Base-by-base conservation (phyloP, 2,329 filamentous ascomycete genomes). In the Thielaviopsis cerberus region DNA sequence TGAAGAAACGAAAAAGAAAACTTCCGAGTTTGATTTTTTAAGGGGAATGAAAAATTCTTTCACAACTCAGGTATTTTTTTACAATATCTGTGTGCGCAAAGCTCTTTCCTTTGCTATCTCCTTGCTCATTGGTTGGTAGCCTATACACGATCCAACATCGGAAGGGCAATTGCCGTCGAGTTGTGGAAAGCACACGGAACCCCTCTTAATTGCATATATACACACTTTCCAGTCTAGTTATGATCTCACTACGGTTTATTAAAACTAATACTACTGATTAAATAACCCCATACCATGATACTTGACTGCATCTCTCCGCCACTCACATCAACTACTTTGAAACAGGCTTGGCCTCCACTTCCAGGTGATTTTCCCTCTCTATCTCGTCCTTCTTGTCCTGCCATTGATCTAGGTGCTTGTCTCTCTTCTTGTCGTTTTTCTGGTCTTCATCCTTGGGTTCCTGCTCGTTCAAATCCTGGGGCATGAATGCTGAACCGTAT, bases 401-500 rank as follows among this genome's bases (percentile, higher is more conserved):
- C 52, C 51, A 23, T 20, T 51, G 17, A 8, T 20, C 41, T n/a
- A 30, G 20, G 26, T 20, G 52, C 27, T 23, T 34, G 13, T 27
- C 52, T 30, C 26, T 55, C 48, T 56, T 51, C 50, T 51, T 30
- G 11, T 52, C 20, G 11, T n/a, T n/a, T 10, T 61, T 50, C 22
- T 34, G 20, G 20, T 48, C 50, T 24, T 51, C 26, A 15, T 26
- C 26, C 37, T 55, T 24, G 20, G 48, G 24, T 15, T 11, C 17
- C 37, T 55, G 23, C 10, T 27, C 53, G 45, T 61, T 61, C 30
- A 58, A 22, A 22, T 61, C 59, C 24, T 61, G 55, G 4, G 55
- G 59, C 59, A 61, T 58, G 20, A 52, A 55, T n/a, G 41, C 22
- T 6, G 59, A 58, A 4, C 59, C 59, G 27, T 58, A 61, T 25